These are phyloP conservation scores for Fallopia convolvulus DNA, from an alignment of 148 eudicot genomes.

Conservation along the genomic window DNA sequence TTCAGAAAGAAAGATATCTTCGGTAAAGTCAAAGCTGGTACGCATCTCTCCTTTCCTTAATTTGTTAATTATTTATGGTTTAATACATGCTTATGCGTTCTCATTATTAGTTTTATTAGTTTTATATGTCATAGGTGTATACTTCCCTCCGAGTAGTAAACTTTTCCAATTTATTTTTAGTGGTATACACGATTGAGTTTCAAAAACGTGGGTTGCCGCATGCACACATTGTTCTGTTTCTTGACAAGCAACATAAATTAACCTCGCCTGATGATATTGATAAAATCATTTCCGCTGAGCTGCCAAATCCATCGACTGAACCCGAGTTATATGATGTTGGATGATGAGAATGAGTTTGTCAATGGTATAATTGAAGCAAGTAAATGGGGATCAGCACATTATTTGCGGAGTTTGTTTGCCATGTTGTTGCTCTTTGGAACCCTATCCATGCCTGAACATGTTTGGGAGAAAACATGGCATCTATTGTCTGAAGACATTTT, in stretches of 20 bases:
- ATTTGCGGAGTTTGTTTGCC: not conserved
- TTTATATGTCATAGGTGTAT: no score
- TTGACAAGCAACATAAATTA: not conserved
- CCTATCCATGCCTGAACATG: not conserved
- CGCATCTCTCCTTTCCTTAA: not conserved
- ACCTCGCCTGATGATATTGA: not conserved
- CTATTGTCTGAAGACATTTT: no score
- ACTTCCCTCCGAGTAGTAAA: no score
- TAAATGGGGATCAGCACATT: not conserved
- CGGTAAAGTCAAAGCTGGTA: not conserved
- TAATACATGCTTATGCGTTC: no score
- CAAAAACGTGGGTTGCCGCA: constrained; percentile 10
- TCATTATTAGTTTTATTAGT: no score
- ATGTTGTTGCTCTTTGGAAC: not conserved
- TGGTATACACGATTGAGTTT: constrained; percentile 9
- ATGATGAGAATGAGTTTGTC: not conserved
- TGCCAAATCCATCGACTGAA: not conserved
- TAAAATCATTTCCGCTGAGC: not conserved
- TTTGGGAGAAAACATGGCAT: not conserved
- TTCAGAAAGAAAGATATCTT: not conserved
- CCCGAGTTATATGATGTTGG: not conserved
- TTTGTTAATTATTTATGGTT: no score
- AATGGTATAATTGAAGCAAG: not conserved
- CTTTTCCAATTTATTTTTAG: not conserved
- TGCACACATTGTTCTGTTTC: not conserved